Conservation (phyloP, 2,329 filamentous ascomycete genomes). For the Xylariales sp. region DNA sequence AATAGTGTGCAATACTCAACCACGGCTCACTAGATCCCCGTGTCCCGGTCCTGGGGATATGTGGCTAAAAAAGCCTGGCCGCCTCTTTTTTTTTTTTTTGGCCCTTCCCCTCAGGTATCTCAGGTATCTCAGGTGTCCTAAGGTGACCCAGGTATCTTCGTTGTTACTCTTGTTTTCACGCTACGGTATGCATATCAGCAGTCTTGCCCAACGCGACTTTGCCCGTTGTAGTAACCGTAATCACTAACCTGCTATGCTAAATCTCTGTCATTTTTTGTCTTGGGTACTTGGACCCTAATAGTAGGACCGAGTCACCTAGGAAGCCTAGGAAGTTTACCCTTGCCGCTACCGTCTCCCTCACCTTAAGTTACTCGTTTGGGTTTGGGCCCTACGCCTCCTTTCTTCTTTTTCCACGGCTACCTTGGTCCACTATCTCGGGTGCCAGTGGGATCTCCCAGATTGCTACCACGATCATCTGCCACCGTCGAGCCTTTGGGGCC, state of each 20-base stretch:
- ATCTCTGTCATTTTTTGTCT: conserved; percentile 21
- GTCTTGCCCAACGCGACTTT: conserved; percentile 34
- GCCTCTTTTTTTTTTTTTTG: background rate
- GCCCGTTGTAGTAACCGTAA: conserved; percentile 28
- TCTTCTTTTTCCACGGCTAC: conserved; percentile 40
- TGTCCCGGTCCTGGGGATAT: conserved; percentile 32
- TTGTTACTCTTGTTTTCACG: conserved; percentile 6
- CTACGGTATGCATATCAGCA: conserved; percentile 33
- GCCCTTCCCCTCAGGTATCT: background rate
- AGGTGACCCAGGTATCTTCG: background rate
- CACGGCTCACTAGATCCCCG: conserved; percentile 26
- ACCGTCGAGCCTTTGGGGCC: conserved; percentile 39
- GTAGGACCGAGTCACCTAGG: conserved; percentile 35
- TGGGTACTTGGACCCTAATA: conserved; percentile 21
- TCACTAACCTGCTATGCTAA: conserved; percentile 28
- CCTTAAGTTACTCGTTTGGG: conserved; percentile 45
- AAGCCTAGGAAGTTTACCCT: conserved; percentile 42
- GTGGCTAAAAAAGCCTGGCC: conserved; percentile 19
- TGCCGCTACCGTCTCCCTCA: conserved; percentile 46
- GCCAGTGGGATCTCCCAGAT: conserved; percentile 22
- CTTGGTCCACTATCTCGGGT: conserved; percentile 35
- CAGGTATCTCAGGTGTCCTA: too few species aligned
- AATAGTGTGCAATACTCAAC: conserved; percentile 27
- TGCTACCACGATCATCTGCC: conserved; percentile 25
- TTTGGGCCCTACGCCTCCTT: conserved; percentile 35